A percentile compares a stretch with the other conserved stretches of the same genome.
phyloP scores from a whole-genome alignment of 805 yeast species.

The Yamadazyma nakazawae region DNA sequence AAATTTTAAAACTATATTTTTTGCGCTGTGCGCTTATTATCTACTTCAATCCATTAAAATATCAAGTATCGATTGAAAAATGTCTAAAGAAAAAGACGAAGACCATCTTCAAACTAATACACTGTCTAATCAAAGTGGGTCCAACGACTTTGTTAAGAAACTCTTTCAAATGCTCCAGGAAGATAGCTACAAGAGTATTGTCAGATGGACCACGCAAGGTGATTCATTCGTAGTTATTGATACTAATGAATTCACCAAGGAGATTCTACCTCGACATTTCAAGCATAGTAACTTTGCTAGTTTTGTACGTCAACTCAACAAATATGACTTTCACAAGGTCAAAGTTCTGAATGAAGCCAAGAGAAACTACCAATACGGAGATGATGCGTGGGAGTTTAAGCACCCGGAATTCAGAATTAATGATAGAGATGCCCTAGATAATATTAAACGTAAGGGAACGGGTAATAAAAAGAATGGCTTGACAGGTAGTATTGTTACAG shows the following conservation, averaged over 20 bases:
- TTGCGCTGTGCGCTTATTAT: not conserved
- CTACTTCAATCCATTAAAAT: not conserved
- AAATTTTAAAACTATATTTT: too few species aligned
- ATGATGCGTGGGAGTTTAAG: constrained; percentile 89
- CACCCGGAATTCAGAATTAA: constrained; percentile 84
- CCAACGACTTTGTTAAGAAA: constrained; percentile 79
- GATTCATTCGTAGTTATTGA: constrained; percentile 86
- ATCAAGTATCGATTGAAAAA: not conserved
- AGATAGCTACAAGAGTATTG: constrained; percentile 68
- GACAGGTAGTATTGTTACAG: not conserved
- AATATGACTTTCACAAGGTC: constrained; percentile 96
- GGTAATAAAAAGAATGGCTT: constrained; percentile 39
- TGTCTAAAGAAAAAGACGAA: constrained; percentile 9
- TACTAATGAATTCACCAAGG: constrained; percentile 85
- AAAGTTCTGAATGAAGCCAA: constrained; percentile 66
- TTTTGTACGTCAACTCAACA: constrained; percentile 93
- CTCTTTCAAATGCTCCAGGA: constrained; percentile 82
- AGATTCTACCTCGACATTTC: constrained; percentile 86
- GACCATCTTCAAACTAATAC: constrained; percentile 14
- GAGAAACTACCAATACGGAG: constrained; percentile 55
- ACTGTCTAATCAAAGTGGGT: constrained; percentile 42
- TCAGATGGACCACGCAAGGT: constrained; percentile 83
- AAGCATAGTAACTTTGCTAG: constrained; percentile 94
- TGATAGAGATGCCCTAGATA: constrained; percentile 76
- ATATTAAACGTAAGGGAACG: constrained; percentile 82